phyloP scores from a whole-genome alignment of 192 early-diverging fungal species.

The Cetraspora pellucida region DNA sequence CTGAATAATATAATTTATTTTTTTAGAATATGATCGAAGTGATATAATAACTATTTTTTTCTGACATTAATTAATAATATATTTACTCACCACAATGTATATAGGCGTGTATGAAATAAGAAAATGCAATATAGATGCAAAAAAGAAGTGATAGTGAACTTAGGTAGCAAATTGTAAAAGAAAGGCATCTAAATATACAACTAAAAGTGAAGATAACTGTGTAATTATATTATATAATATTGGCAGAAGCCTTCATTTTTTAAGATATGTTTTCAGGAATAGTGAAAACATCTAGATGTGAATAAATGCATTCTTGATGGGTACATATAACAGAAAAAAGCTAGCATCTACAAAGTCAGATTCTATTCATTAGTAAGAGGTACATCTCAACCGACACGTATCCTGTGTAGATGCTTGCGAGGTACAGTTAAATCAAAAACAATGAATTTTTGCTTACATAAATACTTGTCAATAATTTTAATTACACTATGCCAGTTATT shows the following conservation, averaged over 20 bases:
- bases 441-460: constrained; percentile 23
- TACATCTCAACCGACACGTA: neutral
- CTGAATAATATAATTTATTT: too few relatives aligned
- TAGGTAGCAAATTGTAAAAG: neutral
- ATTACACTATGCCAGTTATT: constrained; percentile 6
- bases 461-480: constrained; percentile 25
- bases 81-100: too few relatives aligned
- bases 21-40: too few relatives aligned
- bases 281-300: too few relatives aligned
- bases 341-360: constrained; percentile 14
- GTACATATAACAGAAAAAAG: constrained; percentile 3
- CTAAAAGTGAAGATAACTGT: neutral
- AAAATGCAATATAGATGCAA: neutral
- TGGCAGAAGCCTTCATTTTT: too few relatives aligned
- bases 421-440: constrained; percentile 11
- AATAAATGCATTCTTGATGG: too few relatives aligned
- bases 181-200: neutral
- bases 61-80: too few relatives aligned
- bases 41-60: too few relatives aligned
- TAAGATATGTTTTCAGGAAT: too few relatives aligned
- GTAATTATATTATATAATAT: too few relatives aligned
- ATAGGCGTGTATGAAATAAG: too few relatives aligned
- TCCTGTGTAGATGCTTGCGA: neutral
- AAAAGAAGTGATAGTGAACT: neutral
- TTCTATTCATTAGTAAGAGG: neutral